Evolutionary conservation across 495 filamentous ascomycete genomes (phyloP), one percentile per base, ranked within the genome.

Genomic region (Penicillium cataractarum): DNA sequence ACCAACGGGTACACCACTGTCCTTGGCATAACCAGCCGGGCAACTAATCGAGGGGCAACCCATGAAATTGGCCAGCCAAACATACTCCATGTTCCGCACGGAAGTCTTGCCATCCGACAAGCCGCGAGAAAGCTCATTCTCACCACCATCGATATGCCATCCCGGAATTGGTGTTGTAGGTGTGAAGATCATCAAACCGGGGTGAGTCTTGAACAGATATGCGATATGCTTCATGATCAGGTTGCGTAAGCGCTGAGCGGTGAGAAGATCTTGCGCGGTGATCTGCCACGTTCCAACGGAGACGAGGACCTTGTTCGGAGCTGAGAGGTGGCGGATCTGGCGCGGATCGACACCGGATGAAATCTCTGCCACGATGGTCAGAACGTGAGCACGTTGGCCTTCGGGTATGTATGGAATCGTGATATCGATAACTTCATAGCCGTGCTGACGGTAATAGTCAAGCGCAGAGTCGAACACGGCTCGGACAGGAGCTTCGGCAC

Each of bases 201-300:
- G 92, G 65, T 97, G 75, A 24, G 79, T 75, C 60, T 84, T 73
- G 75, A 86, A 98, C 4, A 98, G 78, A 57, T 82, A 78, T 0
- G 90, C 84, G 2, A 97, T 80, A 73, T 98, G 94, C 35, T 82
- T 76, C 94, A 98, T 98, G 50, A 96, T 72, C 39, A 93, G 75
- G 10, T 84, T 81, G 17, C 94, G 83, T 55, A 98, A 74, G 60
- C 89, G 87, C 61, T 92, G 90, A 29, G 91, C 87, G 32, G 87
- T 83, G 24, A 92, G 78, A 69, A 93, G 88, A 64, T 96, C 91
- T 5, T 76, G 71, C 3, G 86, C 86, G 0, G 86, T 79, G 17
- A 92, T 90, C 58, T 87, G 85, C 37, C 72, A 71, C 65, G 75
- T 77, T 26, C 82, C 87, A 33, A 92, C 76, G 0, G 80, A 78